Evolutionary conservation across 208 protist genomes (phyloP), one percentile per base, ranked within the genome.

Genomic region (Strigomonas culicis): DNA sequence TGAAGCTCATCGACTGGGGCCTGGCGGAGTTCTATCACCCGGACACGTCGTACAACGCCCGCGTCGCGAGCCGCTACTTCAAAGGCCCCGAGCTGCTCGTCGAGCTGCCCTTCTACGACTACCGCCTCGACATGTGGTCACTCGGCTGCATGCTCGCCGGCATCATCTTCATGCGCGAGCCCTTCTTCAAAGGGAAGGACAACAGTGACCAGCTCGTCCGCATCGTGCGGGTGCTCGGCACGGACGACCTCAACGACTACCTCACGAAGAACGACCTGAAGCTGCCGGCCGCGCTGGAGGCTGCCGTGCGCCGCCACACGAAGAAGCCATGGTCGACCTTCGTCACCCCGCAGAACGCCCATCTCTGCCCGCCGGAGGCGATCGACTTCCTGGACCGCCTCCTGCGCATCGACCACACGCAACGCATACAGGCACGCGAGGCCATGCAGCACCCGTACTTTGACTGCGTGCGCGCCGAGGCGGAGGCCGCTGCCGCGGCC

Each of bases 1-100:
- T 99, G 57, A 86, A 98, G 64, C 81, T 99, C n/a, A 99, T 99
- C 75, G 97, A 99, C 71, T 99, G 97, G 97, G 95, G 99, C 43
- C 75, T 99, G 7, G 98, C 99, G 6, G 98, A 99, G 75, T 99
- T 99, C 73, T 99, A 99, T 80, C 98, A 99, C 73, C 97, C 97
- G 21, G 80, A 79, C 51, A 91, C 88, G 34, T 92, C 98, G 64
- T 99, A 99, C 87, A 99, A 99, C 80, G 97, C 99, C 32, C 97
- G 98, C 39, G 99, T 99, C 13, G 99, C 99, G 24, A 99, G 98
- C 27, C 85, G 98, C 21, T 99, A 99, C 86, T 99, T 99, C 68
- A 99, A 99, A 74, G 97, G 97, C 6, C 98, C 98, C 3, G 98
- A 99, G 82, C 82, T 99, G 63, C 84, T 99, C 1, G 93, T 99